Percentiles rank a stretch among this genome's conserved stretches.
Conservation (phyloP, 345 rosid genomes). For the Salix exigua region DNA sequence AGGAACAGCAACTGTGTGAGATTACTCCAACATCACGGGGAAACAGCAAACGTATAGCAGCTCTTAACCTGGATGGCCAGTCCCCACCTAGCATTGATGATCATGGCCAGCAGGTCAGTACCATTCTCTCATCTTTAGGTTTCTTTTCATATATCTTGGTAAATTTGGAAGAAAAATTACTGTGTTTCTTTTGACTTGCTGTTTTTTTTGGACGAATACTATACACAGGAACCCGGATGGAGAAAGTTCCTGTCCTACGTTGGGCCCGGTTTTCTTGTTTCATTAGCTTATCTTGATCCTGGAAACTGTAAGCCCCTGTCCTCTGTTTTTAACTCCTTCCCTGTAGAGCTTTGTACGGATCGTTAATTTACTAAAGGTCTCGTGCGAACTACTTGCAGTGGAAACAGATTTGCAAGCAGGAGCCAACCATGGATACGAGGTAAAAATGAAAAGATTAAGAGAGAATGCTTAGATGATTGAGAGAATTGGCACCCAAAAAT, state of each 20-base stretch:
- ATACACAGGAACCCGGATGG: constrained; percentile 22
- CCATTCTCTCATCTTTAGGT: background rate
- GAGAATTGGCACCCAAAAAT: no score
- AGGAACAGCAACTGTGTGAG: background rate
- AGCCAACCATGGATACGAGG: constrained; percentile 23
- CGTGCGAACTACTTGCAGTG: background rate
- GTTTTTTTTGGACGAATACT: no score
- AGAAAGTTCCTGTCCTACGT: constrained; percentile 20
- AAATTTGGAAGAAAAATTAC: background rate
- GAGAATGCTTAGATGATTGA: no score
- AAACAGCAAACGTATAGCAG: background rate
- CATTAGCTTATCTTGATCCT: constrained; percentile 34
- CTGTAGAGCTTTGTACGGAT: background rate
- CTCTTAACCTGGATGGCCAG: background rate
- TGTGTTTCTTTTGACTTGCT: no score
- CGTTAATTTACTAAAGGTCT: background rate
- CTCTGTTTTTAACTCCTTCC: no score
- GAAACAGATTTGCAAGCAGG: constrained; percentile 37
- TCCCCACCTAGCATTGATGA: background rate
- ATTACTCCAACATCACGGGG: background rate
- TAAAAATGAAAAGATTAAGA: background rate
- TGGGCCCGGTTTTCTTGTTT: constrained; percentile 36
- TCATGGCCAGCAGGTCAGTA: background rate
- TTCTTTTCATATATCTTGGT: background rate
- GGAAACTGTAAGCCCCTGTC: constrained; percentile 10